Evolutionary conservation across 1,139 yeast genomes (phyloP), one percentile per base, ranked within the genome.

Genomic region (Candida neerlandica): DNA sequence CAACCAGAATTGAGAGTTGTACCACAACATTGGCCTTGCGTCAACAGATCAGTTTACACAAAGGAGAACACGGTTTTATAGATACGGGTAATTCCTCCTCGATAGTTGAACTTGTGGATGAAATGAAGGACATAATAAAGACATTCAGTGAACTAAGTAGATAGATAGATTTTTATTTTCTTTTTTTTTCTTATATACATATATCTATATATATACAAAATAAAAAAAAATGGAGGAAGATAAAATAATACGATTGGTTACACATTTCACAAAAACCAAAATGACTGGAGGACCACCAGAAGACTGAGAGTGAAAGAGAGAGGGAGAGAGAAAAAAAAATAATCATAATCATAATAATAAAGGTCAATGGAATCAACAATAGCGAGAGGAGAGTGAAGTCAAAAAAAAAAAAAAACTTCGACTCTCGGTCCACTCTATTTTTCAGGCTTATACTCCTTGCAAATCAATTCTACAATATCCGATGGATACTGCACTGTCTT

Each of bases 1-100:
- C 84, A 26, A 82, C 89, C 0, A 70, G 91, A 58, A 76, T 85
- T 46, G 91, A 85, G 59, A 81, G 78, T 51, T 74, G 82, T 60
- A 78, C 74, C 3, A 66, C 74, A 2, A 58, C 66, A 1, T 59
- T 76, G 30, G 66, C 61, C 37, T 50, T 73, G 50, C 62, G 78
- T 54, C 77, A 72, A 55, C 66, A 67, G 44, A 41, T 72, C 53
- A 65, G 67, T 49, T 18, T 50, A 4, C 48, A 59, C 1, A 53
- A 55, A 3, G 76, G 74, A 0, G 53, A 54, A 1, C 51, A 56
- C 6, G 72, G 73, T 0, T 50, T 49, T 16, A 62, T 70, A 21
- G 60, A 63, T 21, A 61, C 66, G 34, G 58, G 57, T 6, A 59
- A 55, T 30, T 58, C 62, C 16, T 58, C 60, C 39, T 58, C 69